Percentiles rank a stretch among this genome's conserved stretches.
Evolutionary conservation across 352 stramenopile species (phyloP).

Genomic region (Globisporangium ultimum): DNA sequence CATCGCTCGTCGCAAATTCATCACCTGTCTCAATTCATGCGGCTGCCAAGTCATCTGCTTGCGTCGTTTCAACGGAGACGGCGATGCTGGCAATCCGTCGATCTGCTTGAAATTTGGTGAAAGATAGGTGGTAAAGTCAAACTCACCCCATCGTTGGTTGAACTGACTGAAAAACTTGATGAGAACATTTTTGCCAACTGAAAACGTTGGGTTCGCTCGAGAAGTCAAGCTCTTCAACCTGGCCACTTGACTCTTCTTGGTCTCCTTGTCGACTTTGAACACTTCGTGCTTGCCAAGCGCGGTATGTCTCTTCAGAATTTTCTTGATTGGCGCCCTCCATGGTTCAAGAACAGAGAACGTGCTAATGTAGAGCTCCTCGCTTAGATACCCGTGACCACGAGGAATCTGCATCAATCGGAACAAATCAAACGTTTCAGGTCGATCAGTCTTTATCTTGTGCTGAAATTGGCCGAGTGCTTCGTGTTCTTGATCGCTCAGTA

Average conservation of each 20-base stretch:
- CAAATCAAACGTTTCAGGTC: constrained; percentile 62
- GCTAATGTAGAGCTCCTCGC: constrained; percentile 52
- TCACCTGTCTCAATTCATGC: constrained; percentile 47
- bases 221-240: constrained; percentile 65
- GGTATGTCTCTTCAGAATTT: constrained; percentile 48
- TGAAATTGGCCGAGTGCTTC: constrained; percentile 55
- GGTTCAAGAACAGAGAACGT: constrained; percentile 57
- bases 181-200: constrained; percentile 47
- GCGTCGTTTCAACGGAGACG: constrained; percentile 31
- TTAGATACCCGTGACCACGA: constrained; percentile 53
- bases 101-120: constrained; percentile 38
- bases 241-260: constrained; percentile 27
- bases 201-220: constrained; percentile 77
- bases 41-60: constrained; percentile 40
- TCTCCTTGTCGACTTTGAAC: constrained; percentile 9
- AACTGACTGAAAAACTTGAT: constrained; percentile 86
- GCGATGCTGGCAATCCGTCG: constrained; percentile 8
- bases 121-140: constrained; percentile 68
- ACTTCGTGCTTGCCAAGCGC: constrained; percentile 19
- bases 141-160: constrained; percentile 81
- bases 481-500: constrained; percentile 61
- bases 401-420: constrained; percentile 65
- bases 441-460: constrained; percentile 33
- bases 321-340: constrained; percentile 58
- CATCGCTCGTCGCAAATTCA: constrained; percentile 69